Evolutionary conservation across 495 filamentous ascomycete genomes (phyloP), one percentile per base, ranked within the genome.

Genomic region (Podospora sp.): DNA sequence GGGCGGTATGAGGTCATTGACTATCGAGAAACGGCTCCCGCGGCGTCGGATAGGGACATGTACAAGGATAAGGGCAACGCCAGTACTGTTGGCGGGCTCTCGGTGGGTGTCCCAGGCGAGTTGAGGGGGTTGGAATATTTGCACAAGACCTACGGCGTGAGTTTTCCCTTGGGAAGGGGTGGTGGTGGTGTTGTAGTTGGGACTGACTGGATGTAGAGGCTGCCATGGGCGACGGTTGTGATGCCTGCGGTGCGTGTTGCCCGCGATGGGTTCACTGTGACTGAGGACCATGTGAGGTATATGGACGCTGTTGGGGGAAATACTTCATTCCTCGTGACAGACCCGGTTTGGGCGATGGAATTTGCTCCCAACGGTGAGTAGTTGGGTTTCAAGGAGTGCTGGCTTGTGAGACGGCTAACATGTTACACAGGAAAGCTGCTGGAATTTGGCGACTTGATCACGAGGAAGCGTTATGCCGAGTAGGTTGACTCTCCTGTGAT

Each of bases 1-100:
- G 90, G 90, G 11, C 76, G 77, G 33, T 92, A 89, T 73, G 90
- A 93, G 69, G 86, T 88, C 62, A 88, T 96, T 60, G 93, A 97
- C 76, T 97, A 94, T 73, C 84, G 93, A 9, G 93, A 97, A 76
- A 89, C 89, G 0, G 93, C 93, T 1, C 92, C 93, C 2, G 90
- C 88, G 0, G 88, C 90, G 0, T 90, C 92, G 0, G 88, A 81
- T 67, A 77, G 90, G 73, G 86, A 95, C 66, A 97, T 97, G 93
- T 97, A 89, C 73, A 79, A 84, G 21, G 71, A 72, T 50, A 73
- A 81, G 50, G 62, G 71, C 0, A 69, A 64, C 5, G 79, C 75
- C 3, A 83, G 81, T 35, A 70, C 81, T 5, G 67, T 71, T 25
- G 82, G 82, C 14, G 80, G 78, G 1, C 70, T 83, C 9, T 72